These are phyloP conservation scores for Saturnispora mendoncae DNA, from an alignment of 805 yeast species.

Conservation along the genomic window DNA sequence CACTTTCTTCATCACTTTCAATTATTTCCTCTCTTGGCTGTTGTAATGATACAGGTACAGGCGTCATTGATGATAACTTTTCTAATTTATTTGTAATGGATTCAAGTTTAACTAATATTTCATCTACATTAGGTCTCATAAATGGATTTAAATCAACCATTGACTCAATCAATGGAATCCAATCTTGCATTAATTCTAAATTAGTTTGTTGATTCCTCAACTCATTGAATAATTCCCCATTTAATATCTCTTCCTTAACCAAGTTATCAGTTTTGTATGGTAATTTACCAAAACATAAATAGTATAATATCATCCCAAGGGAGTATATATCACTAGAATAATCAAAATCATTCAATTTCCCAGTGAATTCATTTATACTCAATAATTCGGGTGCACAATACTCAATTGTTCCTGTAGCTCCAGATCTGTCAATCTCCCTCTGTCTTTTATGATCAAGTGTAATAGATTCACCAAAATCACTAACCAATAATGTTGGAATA, in stretches of 20 bases:
- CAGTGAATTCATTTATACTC: slow-evolving; percentile 23
- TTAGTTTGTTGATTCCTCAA: slow-evolving; percentile 15
- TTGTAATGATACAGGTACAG: background rate
- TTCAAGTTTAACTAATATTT: slow-evolving; percentile 27
- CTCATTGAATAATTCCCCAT: slow-evolving; percentile 17
- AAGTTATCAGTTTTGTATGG: slow-evolving; percentile 39
- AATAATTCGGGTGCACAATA: slow-evolving; percentile 82
- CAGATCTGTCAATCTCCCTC: slow-evolving; percentile 52
- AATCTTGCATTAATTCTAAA: slow-evolving; percentile 30
- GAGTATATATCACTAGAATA: slow-evolving; percentile 74
- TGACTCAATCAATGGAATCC: slow-evolving; percentile 26
- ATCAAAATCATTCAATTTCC: slow-evolving; percentile 45
- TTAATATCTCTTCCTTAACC: slow-evolving; percentile 19
- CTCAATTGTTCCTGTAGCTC: slow-evolving; percentile 82
- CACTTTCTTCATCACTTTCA: slow-evolving; percentile 5
- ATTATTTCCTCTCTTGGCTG: slow-evolving; percentile 21
- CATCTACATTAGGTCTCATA: slow-evolving; percentile 39
- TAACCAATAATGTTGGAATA: slow-evolving; percentile 66
- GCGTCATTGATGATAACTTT: background rate
- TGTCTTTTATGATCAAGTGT: slow-evolving; percentile 44
- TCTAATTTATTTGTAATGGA: slow-evolving; percentile 11
- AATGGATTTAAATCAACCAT: slow-evolving; percentile 20
- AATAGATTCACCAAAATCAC: slow-evolving; percentile 88
- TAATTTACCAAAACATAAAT: slow-evolving; percentile 57
- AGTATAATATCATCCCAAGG: slow-evolving; percentile 74